A percentile compares a stretch with the other conserved stretches of the same genome.
Evolutionary conservation across 345 rosid species (phyloP).

Genomic region (Rhodamnia rubescens): DNA sequence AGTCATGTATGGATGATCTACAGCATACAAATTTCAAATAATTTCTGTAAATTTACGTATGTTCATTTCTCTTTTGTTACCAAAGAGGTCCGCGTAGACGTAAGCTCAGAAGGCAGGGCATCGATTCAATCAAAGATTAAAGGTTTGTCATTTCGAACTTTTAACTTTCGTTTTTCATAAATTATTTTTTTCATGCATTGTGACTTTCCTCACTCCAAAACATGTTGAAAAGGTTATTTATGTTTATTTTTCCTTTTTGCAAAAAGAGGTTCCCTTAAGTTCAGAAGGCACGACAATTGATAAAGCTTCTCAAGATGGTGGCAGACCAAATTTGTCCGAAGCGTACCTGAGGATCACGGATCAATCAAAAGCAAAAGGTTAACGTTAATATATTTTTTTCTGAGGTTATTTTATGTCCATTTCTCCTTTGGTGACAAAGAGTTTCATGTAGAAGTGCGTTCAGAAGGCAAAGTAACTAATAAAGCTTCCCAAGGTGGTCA

Average conservation of each 20-base stretch:
- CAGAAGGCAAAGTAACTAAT: accelerated
- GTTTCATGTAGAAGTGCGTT: not conserved
- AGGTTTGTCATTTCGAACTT: not conserved
- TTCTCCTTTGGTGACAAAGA: not conserved
- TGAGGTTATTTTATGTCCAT: not conserved
- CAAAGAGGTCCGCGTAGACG: not conserved
- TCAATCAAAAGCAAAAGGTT: not conserved
- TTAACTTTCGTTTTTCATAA: not conserved
- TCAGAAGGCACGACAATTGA: not conserved
- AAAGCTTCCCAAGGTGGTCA: not conserved
- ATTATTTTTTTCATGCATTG: not conserved
- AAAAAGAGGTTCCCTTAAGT: accelerated
- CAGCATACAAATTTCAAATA: not conserved
- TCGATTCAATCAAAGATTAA: not conserved
- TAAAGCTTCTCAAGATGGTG: not conserved
- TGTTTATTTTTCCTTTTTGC: not conserved
- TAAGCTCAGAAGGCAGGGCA: not conserved
- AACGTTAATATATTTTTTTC: not conserved
- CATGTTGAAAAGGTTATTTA: not conserved
- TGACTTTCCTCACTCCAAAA: too few relatives aligned
- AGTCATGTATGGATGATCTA: not conserved
- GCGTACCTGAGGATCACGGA: not conserved
- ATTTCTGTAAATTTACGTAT: not conserved
- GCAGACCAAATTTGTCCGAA: not conserved
- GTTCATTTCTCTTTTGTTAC: not conserved